Evolutionary conservation across 257 asterid genomes (phyloP).

Genomic region (Fraxinus anomala): DNA sequence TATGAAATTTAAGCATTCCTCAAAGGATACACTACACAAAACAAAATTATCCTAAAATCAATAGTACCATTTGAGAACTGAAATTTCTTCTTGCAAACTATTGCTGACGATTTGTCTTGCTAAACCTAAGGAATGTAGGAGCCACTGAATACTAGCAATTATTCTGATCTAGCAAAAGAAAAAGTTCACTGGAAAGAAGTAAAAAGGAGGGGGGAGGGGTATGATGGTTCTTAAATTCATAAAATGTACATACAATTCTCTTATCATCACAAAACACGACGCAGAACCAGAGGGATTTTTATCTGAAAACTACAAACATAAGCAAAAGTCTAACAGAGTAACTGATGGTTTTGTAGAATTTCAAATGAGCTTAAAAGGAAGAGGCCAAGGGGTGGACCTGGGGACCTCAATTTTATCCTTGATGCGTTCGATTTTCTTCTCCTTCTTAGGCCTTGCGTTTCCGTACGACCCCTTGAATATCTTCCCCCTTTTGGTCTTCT

Average conservation of each 20-base stretch:
- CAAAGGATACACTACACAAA: not conserved
- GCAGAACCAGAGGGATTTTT: not conserved
- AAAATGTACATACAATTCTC: not conserved
- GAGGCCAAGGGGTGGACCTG: conserved; percentile 95
- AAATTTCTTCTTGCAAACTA: not conserved
- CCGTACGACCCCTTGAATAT: conserved; percentile 86
- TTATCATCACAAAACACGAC: not conserved
- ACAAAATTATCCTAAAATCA: not conserved
- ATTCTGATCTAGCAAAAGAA: conserved; percentile 11
- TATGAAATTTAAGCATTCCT: not conserved
- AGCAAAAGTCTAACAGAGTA: conserved; percentile 16
- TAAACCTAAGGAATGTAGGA: not conserved
- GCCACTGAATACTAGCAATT: not conserved
- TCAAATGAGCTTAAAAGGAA: conserved; percentile 81
- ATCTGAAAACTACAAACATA: not conserved
- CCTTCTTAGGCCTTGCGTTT: conserved; percentile 70
- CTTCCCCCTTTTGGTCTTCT: conserved; percentile 84
- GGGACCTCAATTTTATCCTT: conserved; percentile 88
- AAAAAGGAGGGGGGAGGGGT: not conserved
- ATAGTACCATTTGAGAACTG: not conserved
- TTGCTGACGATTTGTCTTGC: not conserved
- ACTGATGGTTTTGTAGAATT: conserved; percentile 4
- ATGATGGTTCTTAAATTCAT: not conserved
- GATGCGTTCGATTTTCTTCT: conserved; percentile 68
- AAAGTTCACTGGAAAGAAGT: not conserved